Conservation (phyloP, 306 rosid species). For the Carpinus fangiana region DNA sequence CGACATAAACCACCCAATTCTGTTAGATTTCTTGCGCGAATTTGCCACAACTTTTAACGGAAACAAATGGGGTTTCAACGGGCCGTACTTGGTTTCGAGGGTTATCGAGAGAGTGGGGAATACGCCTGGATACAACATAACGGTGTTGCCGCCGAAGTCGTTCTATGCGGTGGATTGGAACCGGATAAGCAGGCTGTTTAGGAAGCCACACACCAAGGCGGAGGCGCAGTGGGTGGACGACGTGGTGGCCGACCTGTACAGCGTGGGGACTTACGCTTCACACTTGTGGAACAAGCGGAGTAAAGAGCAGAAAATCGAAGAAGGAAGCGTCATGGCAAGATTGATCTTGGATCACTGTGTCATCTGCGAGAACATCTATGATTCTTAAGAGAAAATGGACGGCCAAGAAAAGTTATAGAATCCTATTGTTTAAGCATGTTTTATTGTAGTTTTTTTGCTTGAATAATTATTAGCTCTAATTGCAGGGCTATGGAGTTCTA, state of each 20-base stretch:
- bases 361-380: constrained; percentile 37
- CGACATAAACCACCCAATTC: constrained; percentile 76
- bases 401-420: no score
- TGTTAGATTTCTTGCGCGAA: constrained; percentile 59
- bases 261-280: constrained; percentile 51
- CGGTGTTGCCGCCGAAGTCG: constrained; percentile 51
- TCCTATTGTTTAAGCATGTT: no score
- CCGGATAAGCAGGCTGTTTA: constrained; percentile 44
- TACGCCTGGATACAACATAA: constrained; percentile 39
- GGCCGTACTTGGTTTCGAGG: constrained; percentile 80
- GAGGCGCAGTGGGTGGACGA: constrained; percentile 56
- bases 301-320: constrained; percentile 52
- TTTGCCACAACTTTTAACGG: constrained; percentile 76
- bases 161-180: constrained; percentile 71
- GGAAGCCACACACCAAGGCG: constrained; percentile 36
- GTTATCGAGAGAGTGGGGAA: constrained; percentile 47
- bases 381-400: neutral
- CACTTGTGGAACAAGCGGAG: constrained; percentile 71
- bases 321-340: constrained; percentile 62
- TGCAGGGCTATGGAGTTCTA: no score
- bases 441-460: no score
- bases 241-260: constrained; percentile 31
- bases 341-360: constrained; percentile 53
- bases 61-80: constrained; percentile 79
- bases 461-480: no score